These are phyloP conservation scores for Trifolium dubium DNA, from an alignment of 306 rosid species.

Conservation along the genomic window DNA sequence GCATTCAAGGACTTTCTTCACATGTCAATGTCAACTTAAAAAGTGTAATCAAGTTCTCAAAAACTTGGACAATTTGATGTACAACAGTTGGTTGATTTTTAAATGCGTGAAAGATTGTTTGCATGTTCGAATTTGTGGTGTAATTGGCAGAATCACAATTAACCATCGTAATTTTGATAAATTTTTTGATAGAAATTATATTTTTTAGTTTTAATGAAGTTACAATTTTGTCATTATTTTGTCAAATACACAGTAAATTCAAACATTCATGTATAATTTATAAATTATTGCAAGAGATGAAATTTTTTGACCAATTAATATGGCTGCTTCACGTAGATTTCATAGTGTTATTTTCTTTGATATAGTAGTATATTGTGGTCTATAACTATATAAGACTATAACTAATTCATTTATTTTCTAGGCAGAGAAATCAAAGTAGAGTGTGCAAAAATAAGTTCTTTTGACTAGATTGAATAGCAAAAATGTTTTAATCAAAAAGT, in stretches of 20 bases:
- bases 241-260: no score
- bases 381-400: no score
- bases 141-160: no score
- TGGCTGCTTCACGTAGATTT: background rate
- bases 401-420: background rate
- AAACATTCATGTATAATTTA: no score
- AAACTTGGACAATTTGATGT: background rate
- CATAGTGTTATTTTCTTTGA: background rate
- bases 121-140: no score
- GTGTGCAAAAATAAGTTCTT: slow-evolving; percentile 12
- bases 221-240: no score
- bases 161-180: no score
- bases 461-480: slow-evolving; percentile 13
- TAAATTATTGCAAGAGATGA: no score
- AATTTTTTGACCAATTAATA: background rate
- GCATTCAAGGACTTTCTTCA: slow-evolving; percentile 30
- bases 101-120: background rate
- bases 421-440: slow-evolving; percentile 16
- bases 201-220: no score
- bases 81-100: background rate
- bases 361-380: no score
- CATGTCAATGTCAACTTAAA: slow-evolving; percentile 20
- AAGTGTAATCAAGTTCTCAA: background rate
- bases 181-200: no score
- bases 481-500: slow-evolving; percentile 13